Evolutionary conservation across 805 yeast genomes (phyloP).

Genomic region (Saccharomyces jurei): DNA sequence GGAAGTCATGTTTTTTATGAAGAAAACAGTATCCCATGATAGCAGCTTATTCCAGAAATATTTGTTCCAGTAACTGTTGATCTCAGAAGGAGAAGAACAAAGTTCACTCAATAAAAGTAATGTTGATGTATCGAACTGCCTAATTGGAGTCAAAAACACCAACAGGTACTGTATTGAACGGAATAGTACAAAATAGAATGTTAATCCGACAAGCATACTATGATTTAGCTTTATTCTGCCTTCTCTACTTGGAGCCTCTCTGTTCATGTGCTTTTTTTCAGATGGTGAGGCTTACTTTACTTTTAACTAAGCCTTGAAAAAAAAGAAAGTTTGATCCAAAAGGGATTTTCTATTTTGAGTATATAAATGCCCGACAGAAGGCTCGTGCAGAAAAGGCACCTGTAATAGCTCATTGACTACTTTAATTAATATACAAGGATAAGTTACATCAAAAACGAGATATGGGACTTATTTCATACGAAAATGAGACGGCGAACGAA

Average conservation of each 20-base stretch:
- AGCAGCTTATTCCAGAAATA: conserved; percentile 45
- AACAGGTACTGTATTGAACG: conserved; percentile 21
- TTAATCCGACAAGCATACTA: background rate
- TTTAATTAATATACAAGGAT: background rate
- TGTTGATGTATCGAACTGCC: conserved; percentile 28
- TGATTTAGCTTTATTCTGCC: background rate
- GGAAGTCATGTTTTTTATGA: conserved; percentile 42
- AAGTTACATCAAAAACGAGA: background rate
- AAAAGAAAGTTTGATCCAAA: background rate
- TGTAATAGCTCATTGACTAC: background rate
- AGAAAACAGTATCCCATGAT: conserved; percentile 84
- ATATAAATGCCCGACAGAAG: background rate
- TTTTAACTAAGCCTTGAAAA: background rate
- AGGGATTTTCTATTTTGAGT: background rate
- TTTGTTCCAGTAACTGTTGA: conserved; percentile 13
- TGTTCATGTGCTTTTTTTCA: background rate
- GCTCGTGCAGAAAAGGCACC: conserved; percentile 4
- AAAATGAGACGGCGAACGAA: background rate
- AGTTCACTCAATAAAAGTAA: conserved; percentile 15
- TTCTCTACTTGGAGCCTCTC: background rate
- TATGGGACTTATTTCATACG: background rate
- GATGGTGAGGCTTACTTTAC: background rate
- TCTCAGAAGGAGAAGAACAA: background rate
- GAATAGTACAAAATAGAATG: conserved; percentile 9
- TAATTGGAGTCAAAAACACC: conserved; percentile 16